Evolutionary conservation across 805 yeast genomes (phyloP), one percentile per base, ranked within the genome.

Genomic region (Scheffersomyces amazonensis): DNA sequence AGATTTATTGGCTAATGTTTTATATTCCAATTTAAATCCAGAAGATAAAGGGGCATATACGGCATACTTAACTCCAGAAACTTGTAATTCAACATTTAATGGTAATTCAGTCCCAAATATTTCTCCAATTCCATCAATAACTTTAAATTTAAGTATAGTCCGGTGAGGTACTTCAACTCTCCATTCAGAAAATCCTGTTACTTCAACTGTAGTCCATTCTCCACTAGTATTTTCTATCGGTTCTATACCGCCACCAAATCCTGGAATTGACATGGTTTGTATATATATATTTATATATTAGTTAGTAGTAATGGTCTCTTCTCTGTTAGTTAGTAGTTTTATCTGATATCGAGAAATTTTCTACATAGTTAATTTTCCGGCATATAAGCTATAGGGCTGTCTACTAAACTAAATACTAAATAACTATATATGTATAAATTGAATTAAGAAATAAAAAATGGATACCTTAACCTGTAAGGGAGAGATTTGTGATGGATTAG

Each of bases 101-200:
- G 96, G 86, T 17, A 93, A 73, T 57, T 93, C 99, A 2, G 96
- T 87, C 17, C 99, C 99, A 60, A 84, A 87, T 8, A 89, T 76
- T 63, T 93, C 99, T 2, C 87, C 96, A 2, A 81, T 72, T 3
- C 99, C 99, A 2, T 68, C 64, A 2, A 61, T 41, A 9, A 81
- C 69, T 48, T 68, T 76, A 32, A 85, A 52, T n/a, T 65, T 68
- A 27, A 85, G 53, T 15, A 64, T 62, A 13, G 76, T 66, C 31
- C 70, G 71, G 43, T 70, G 69, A 0, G 74, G 79, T 3, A 85
- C 76, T 53, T 86, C 93, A 45, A 85, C 73, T 37, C 95, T 66
- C 93, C 95, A 85, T 62, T 87, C 95, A 19, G 78, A 65, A n/a
- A 55, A 53, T 9, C 52, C 59, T 1, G 64, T 58, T n/a, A 69